A percentile compares a stretch with the other conserved stretches of the same genome.
phyloP scores from a whole-genome alignment of 495 filamentous ascomycete species.

The Penicillium steckii region DNA sequence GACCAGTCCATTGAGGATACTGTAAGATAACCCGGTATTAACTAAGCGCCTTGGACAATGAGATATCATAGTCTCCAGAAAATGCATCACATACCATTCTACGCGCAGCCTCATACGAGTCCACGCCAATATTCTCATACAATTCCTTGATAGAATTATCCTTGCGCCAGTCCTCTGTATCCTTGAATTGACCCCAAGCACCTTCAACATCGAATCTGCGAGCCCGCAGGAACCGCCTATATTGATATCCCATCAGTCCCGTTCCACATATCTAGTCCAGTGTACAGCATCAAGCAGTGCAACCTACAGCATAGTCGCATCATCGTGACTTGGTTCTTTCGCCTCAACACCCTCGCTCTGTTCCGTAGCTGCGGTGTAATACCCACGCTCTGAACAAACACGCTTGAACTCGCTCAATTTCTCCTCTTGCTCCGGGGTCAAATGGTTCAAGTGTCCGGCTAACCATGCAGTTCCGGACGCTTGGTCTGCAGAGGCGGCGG shows the following conservation, averaged over 20 bases:
- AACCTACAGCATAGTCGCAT: conserved; percentile 77
- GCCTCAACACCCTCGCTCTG: conserved; percentile 29
- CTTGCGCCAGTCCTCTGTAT: conserved; percentile 84
- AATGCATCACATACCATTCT: conserved; percentile 57
- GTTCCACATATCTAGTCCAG: neutral
- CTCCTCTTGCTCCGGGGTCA: conserved; percentile 64
- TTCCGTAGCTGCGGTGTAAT: conserved; percentile 56
- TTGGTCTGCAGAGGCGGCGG: conserved; percentile 39
- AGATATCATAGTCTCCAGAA: neutral
- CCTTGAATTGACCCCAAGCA: conserved; percentile 80
- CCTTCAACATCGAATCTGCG: conserved; percentile 69
- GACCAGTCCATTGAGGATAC: conserved; percentile 93
- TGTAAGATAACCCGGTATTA: conserved; percentile 24
- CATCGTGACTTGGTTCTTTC: conserved; percentile 63
- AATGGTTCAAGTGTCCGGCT: conserved; percentile 70
- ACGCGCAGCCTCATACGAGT: conserved; percentile 77
- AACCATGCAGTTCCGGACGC: conserved; percentile 45
- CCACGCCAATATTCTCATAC: conserved; percentile 75
- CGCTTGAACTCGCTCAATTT: conserved; percentile 67
- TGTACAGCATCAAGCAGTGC: conserved; percentile 1
- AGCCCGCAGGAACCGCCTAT: conserved; percentile 76
- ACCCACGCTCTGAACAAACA: conserved; percentile 58
- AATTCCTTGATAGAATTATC: conserved; percentile 71
- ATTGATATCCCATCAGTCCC: neutral
- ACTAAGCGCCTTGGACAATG: neutral